These are phyloP conservation scores for Monosporozyma servazzii DNA, from an alignment of 805 yeast species.

Conservation along the genomic window DNA sequence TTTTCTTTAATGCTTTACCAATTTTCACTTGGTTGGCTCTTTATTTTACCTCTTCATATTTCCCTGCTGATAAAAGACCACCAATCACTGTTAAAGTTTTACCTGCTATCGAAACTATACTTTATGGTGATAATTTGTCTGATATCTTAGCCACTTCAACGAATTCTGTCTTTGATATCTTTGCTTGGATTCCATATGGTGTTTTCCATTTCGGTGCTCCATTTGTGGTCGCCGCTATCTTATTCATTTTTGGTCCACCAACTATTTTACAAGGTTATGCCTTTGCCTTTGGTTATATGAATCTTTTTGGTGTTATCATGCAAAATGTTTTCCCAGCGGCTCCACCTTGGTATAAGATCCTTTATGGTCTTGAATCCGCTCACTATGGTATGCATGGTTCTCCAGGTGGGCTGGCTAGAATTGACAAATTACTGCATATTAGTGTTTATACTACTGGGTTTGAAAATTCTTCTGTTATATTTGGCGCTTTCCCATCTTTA, in stretches of 20 bases:
- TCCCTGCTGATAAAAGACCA: slow-evolving; percentile 70
- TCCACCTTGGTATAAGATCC: slow-evolving; percentile 91
- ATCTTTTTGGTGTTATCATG: slow-evolving; percentile 70
- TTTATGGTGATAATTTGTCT: slow-evolving; percentile 85
- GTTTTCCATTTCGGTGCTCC: slow-evolving; percentile 85
- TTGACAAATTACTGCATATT: slow-evolving; percentile 68
- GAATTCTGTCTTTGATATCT: slow-evolving; percentile 56
- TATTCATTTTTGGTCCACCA: slow-evolving; percentile 89
- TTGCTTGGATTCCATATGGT: slow-evolving; percentile 96
- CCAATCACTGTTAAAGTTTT: slow-evolving; percentile 81
- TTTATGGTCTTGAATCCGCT: slow-evolving; percentile 83
- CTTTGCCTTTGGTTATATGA: slow-evolving; percentile 93
- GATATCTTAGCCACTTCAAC: slow-evolving; percentile 72
- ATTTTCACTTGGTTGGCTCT: slow-evolving; percentile 78
- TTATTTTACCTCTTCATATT: slow-evolving; percentile 66
- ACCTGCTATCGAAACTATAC: slow-evolving; percentile 85
- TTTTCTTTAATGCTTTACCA: slow-evolving; percentile 75
- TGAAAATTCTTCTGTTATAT: slow-evolving; percentile 79
- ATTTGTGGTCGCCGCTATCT: slow-evolving; percentile 66
- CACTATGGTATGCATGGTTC: slow-evolving; percentile 86
- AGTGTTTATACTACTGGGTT: slow-evolving; percentile 79
- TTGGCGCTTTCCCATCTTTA: slow-evolving; percentile 83
- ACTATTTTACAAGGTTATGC: slow-evolving; percentile 73
- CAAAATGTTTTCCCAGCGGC: slow-evolving; percentile 88
- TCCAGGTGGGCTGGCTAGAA: slow-evolving; percentile 90